Evolutionary conservation across 2,329 filamentous ascomycete genomes (phyloP).

Genomic region (Aspergillus nomiae): DNA sequence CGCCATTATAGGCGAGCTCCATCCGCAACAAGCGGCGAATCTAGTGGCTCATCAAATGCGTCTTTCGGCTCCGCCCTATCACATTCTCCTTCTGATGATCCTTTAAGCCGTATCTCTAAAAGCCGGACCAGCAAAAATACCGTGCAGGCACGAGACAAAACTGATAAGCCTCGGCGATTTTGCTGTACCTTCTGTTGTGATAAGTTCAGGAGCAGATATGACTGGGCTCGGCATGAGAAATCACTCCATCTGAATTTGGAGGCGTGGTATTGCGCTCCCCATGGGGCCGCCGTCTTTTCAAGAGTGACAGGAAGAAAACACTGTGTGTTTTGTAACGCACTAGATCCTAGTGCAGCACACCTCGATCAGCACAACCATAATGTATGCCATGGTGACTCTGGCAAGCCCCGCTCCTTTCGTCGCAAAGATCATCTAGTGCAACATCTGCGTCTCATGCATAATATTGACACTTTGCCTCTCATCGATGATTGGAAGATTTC

Average conservation of each 20-base stretch:
- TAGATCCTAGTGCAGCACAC: conserved; percentile 50
- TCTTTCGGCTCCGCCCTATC: background rate
- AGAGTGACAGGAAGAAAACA: conserved; percentile 14
- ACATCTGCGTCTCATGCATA: conserved; percentile 54
- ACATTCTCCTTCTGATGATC: background rate
- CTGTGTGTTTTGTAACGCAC: conserved; percentile 53
- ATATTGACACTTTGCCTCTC: conserved; percentile 36
- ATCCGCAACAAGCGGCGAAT: conserved; percentile 1
- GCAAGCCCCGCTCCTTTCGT: conserved; percentile 53
- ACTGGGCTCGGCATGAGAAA: conserved; percentile 28
- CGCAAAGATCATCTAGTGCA: conserved; percentile 58
- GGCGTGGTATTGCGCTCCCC: conserved; percentile 22
- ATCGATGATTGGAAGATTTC: conserved; percentile 29
- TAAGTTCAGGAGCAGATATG: conserved; percentile 27
- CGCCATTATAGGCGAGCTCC: background rate
- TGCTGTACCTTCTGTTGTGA: conserved; percentile 30
- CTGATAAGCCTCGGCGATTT: conserved; percentile 8
- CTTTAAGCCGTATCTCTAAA: background rate
- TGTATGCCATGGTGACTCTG: conserved; percentile 41
- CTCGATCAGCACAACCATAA: conserved; percentile 52
- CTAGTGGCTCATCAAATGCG: background rate
- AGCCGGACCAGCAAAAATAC: background rate
- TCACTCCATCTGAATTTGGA: conserved; percentile 26
- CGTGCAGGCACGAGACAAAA: background rate
- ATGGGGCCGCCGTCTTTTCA: conserved; percentile 14